Evolutionary conservation across 495 filamentous ascomycete species (phyloP).

Genomic region (Podospora tetraspora): DNA sequence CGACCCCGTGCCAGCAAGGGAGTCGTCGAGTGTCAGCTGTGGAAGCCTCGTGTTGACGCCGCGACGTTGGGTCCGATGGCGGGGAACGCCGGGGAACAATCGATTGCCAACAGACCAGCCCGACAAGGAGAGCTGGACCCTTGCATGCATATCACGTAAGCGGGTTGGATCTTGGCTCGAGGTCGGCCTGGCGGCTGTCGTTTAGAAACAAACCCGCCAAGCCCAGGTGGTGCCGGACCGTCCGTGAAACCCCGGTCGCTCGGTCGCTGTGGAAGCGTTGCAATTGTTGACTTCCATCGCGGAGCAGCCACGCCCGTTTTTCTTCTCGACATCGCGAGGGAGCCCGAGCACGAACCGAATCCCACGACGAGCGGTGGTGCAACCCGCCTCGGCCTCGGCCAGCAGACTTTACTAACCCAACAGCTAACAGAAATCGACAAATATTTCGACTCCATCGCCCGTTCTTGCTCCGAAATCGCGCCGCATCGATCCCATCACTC

Average conservation of each 20-base stretch:
- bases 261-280: slow-evolving; percentile 14
- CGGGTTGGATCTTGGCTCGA: not conserved
- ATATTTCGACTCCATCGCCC: not conserved
- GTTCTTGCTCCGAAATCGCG: slow-evolving; percentile 5
- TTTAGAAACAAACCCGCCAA: not conserved
- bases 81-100: slow-evolving; percentile 18
- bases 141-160: not conserved
- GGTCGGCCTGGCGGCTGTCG: not conserved
- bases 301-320: slow-evolving; percentile 4
- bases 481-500: not conserved
- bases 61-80: slow-evolving; percentile 20
- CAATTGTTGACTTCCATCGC: slow-evolving; percentile 6
- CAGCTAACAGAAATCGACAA: slow-evolving; percentile 1
- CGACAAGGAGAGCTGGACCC: not conserved
- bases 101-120: not conserved
- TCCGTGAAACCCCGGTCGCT: not conserved
- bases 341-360: not conserved
- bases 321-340: slow-evolving; percentile 11
- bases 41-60: slow-evolving; percentile 1
- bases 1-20: slow-evolving; percentile 4
- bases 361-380: slow-evolving; percentile 5
- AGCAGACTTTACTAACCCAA: slow-evolving; percentile 22
- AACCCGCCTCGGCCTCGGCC: slow-evolving; percentile 19
- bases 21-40: not conserved
- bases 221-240: slow-evolving; percentile 9